Base-by-base conservation (phyloP, 2,329 filamentous ascomycete genomes). In the Arthroderma sp. region DNA sequence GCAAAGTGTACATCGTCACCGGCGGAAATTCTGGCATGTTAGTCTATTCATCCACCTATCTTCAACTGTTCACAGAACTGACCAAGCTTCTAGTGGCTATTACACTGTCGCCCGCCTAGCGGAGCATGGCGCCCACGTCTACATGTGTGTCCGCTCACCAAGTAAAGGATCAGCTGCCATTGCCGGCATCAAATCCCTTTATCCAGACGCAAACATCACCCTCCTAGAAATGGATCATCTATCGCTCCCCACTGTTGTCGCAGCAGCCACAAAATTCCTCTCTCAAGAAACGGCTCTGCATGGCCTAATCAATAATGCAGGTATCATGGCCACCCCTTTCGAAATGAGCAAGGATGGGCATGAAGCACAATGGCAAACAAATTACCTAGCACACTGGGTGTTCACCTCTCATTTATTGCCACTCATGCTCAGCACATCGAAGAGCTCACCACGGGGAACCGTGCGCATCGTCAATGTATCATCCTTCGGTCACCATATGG, bases 121-220 rank as follows among this genome's bases (percentile, higher is more conserved):
- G 10, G 62, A 61, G 45, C 74, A 77, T 54, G 56, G 62, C 6
- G 59, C 62, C 0, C 68, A 73, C 45, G 70, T 78, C 49, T 77
- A 72, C 59, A 66, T 78, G 48, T 71, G 66, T 9, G 72, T 71
- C 2, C 69, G 73, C 39, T 69, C 62, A 11, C 58, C 58, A 42
- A 51, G 56, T 33, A 61, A 67, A 38, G 67, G 67, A 7, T 67
- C 63, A 15, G 61, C 66, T 5, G 63, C 66, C 5, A 68, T 75
- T 38, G 57, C 68, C 10, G 59, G 63, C 2, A 63, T 68, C 48
- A 54, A 67, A 49, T 44, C 46, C 56, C 40, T 57, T 39, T 4
- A 40, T 22, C 34, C 48, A 39, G 58, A 51, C 6, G 55, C 59
- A 29, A 61, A 67, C 46, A 65, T 75, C 44, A 58, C 62, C 30